phyloP scores from a whole-genome alignment of 257 asterid genomes.

The Asclepias syriaca region DNA sequence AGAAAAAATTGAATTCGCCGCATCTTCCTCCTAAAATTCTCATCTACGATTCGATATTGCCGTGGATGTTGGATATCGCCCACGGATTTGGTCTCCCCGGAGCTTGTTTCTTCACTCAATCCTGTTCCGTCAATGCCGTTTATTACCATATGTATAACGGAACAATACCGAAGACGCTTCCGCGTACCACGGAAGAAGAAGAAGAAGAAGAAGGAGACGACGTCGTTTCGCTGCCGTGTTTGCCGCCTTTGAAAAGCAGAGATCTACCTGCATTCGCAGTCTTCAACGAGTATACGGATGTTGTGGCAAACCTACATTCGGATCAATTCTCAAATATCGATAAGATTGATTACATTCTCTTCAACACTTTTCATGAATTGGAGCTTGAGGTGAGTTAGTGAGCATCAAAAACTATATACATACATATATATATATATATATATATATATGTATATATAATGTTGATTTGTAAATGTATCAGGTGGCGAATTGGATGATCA shows the following conservation, averaged over 20 bases:
- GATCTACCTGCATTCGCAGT: conserved; percentile 20
- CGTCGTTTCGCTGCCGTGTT: background rate
- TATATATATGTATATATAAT: too few relatives aligned
- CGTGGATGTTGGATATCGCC: conserved; percentile 17
- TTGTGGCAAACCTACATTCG: background rate
- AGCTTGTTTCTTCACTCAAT: conserved; percentile 21
- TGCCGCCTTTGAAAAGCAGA: conserved; percentile 26
- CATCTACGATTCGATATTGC: conserved; percentile 8
- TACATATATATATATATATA: too few relatives aligned
- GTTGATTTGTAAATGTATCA: background rate
- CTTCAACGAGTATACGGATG: background rate
- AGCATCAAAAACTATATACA: background rate
- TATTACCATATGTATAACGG: conserved; percentile 28
- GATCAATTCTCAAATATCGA: conserved; percentile 23
- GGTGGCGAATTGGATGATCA: conserved; percentile 22
- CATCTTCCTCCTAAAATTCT: conserved; percentile 2
- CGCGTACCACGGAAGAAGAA: too few relatives aligned
- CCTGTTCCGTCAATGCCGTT: conserved; percentile 17
- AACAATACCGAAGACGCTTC: background rate
- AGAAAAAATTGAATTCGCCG: background rate
- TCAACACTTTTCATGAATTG: conserved; percentile 47
- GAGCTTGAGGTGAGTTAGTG: conserved; percentile 38
- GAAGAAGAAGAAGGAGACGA: background rate
- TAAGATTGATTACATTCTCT: conserved; percentile 41
- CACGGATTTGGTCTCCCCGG: conserved; percentile 10